Evolutionary conservation across 1,284 basidiomycete species (phyloP).

Genomic region (Phlebopus sp.): DNA sequence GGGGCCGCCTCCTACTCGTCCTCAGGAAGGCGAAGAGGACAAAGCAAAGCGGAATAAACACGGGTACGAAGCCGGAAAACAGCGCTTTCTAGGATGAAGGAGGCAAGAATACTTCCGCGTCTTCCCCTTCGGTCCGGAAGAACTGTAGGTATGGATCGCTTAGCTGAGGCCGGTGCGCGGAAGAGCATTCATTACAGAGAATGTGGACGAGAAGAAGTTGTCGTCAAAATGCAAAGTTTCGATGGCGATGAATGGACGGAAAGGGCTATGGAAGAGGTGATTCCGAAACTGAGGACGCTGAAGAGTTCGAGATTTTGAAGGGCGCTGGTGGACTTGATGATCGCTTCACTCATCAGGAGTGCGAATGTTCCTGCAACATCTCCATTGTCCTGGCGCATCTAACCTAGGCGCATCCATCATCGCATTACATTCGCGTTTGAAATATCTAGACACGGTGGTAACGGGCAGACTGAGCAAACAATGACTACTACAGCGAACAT

Average conservation of each 20-base stretch:
- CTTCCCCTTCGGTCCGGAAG: not conserved
- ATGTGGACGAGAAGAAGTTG: not conserved
- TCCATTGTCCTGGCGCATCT: too few relatives aligned
- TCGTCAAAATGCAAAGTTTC: constrained; percentile 16
- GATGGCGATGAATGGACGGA: constrained; percentile 24
- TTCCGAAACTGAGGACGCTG: constrained; percentile 26
- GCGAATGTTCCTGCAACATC: too few relatives aligned
- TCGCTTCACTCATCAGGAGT: too few relatives aligned
- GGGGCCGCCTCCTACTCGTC: constrained; percentile 11
- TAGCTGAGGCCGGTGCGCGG: too few relatives aligned
- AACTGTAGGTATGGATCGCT: not conserved
- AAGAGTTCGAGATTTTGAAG: constrained; percentile 13
- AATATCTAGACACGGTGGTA: too few relatives aligned
- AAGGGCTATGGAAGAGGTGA: constrained; percentile 24
- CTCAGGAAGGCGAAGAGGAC: not conserved
- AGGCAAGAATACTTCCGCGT: not conserved
- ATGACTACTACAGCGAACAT: too few relatives aligned
- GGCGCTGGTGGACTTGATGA: too few relatives aligned
- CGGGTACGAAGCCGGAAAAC: not conserved
- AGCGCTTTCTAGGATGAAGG: not conserved
- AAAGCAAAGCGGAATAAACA: not conserved
- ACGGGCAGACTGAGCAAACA: too few relatives aligned
- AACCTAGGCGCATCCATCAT: too few relatives aligned
- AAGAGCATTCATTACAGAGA: not conserved
- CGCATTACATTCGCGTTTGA: too few relatives aligned